Evolutionary conservation across 768 basidiomycete species (phyloP), one percentile per base, ranked within the genome.

Genomic region (Galerina sulciceps): DNA sequence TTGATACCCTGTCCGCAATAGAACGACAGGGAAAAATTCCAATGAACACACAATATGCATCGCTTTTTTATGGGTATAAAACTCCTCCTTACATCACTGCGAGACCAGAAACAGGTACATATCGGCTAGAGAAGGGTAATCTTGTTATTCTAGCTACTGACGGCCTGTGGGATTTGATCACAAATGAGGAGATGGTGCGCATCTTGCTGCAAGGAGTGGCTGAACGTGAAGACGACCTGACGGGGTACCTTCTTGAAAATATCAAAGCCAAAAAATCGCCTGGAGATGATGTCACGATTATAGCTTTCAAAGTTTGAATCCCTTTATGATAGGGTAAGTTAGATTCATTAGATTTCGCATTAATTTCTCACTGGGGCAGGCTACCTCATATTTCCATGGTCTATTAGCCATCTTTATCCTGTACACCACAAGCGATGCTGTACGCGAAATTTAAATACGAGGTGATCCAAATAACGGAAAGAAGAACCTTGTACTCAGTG

Each of bases 21-120:
- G 75, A 76, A 65, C 57, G 65, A n/a, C 57, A 61, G 11, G 66
- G 66, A 14, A 75, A 75, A 56, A 67, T 76, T 3, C 65, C 74
- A 9, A 71, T 78, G 68, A 76, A 67, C 44, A 67, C 62, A 15
- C 75, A 75, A 63, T 76, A 77, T 51, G 60, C 67, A 0, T 61
- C 69, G 18, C 67, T 74, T 57, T 78, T 77, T 49, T 67, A 80
- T 37, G 75, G 75, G 20, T 81, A 88, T 64, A 84, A 80, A 69
- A 84, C 84, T 1, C 85, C 85, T 2, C 85, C 85, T 0, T 86
- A 87, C 62, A 72, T 86, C 34, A 83, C 81, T 15, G 81, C 85
- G 1, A 70, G 73, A 26, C 86, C 85, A 2, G 79, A 79, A 48
- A 75, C 80, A n/a, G 79, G 77, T 3, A 65, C 59, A 1, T 67